Evolutionary conservation across 805 yeast species (phyloP).

Genomic region (Candida namnaoensis): DNA sequence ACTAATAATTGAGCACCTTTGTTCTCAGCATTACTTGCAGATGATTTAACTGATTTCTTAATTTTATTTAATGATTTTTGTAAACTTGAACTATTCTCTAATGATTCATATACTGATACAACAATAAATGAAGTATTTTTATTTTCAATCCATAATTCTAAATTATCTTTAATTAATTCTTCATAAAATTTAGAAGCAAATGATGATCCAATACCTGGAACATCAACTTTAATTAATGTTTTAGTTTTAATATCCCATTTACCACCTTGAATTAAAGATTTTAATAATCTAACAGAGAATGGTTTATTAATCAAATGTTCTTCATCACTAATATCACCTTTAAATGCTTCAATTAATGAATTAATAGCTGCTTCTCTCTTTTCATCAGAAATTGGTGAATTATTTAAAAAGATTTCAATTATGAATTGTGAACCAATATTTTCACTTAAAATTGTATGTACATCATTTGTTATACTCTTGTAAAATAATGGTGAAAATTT

Average conservation of each 20-base stretch:
- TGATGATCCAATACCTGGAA: slow-evolving; percentile 43
- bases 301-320: slow-evolving; percentile 64
- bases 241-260: slow-evolving; percentile 66
- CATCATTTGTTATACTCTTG: slow-evolving; percentile 39
- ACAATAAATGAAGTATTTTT: slow-evolving; percentile 72
- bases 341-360: slow-evolving; percentile 46
- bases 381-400: slow-evolving; percentile 32
- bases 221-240: slow-evolving; percentile 34
- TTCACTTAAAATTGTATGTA: slow-evolving; percentile 47
- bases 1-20: slow-evolving; percentile 55
- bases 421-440: slow-evolving; percentile 80
- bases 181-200: slow-evolving; percentile 49
- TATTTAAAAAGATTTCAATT: slow-evolving; percentile 62
- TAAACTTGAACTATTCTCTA: slow-evolving; percentile 40
- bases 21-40: slow-evolving; percentile 35
- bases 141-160: slow-evolving; percentile 61
- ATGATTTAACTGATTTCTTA: slow-evolving; percentile 33
- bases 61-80: slow-evolving; percentile 43
- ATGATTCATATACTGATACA: slow-evolving; percentile 68
- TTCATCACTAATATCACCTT: slow-evolving; percentile 60
- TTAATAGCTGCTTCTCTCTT: slow-evolving; percentile 40
- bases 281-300: slow-evolving; percentile 64
- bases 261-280: slow-evolving; percentile 77
- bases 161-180: slow-evolving; percentile 43
- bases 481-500: slow-evolving; percentile 62